Percentiles rank a stretch among this genome's conserved stretches.
These are phyloP conservation scores for Cladosporium sp. DNA, from an alignment of 2,329 filamentous ascomycete species.

Conservation along the genomic window DNA sequence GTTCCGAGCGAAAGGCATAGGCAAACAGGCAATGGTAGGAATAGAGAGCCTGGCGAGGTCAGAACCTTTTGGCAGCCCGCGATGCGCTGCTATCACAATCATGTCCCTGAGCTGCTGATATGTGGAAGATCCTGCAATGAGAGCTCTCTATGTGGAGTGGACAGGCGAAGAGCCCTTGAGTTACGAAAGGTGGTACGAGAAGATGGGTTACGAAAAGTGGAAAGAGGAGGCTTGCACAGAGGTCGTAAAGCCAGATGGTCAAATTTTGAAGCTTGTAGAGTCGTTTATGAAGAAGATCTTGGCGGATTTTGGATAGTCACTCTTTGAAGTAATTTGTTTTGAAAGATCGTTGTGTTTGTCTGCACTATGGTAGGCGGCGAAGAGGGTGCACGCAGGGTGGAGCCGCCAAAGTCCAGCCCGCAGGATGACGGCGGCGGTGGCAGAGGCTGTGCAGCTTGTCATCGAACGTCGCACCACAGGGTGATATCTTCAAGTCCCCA, in stretches of 20 bases:
- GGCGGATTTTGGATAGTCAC: background rate
- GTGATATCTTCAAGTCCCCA: too few species aligned
- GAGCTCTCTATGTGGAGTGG: background rate
- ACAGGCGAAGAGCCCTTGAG: background rate
- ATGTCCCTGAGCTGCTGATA: background rate
- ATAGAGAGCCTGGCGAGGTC: background rate
- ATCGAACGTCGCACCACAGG: too few species aligned
- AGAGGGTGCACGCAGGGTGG: too few species aligned
- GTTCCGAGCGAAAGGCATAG: background rate
- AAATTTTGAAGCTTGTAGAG: background rate
- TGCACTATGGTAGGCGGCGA: too few species aligned
- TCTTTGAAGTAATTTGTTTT: too few species aligned
- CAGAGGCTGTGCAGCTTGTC: too few species aligned
- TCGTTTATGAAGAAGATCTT: background rate
- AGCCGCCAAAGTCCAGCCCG: too few species aligned
- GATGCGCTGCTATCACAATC: background rate
- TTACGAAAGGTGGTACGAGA: background rate
- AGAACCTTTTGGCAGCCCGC: background rate
- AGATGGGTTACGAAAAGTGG: background rate
- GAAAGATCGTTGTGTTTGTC: too few species aligned
- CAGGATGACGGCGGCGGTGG: too few species aligned
- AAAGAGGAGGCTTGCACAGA: background rate
- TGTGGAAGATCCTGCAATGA: background rate
- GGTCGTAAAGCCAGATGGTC: background rate
- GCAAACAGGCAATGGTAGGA: background rate